A percentile compares a stretch with the other conserved stretches of the same genome.
Evolutionary conservation across 2,329 filamentous ascomycete genomes (phyloP).

Genomic region (Diaporthe caulivora): DNA sequence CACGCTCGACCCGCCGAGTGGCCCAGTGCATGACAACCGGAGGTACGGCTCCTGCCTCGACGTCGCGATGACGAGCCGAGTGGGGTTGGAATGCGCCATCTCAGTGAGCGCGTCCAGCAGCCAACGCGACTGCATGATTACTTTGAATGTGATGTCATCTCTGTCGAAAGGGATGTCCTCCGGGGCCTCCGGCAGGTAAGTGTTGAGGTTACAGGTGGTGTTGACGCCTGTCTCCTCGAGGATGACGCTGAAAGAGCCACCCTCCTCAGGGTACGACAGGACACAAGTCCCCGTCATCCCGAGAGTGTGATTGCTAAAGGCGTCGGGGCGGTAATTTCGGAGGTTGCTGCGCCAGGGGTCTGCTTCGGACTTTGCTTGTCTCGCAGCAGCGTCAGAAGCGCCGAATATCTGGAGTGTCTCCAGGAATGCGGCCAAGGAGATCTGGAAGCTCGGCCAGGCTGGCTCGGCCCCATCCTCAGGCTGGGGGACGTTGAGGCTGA

Average conservation of each 20-base stretch:
- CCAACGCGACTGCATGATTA: slow-evolving; percentile 88
- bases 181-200: slow-evolving; percentile 81
- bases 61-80: slow-evolving; percentile 76
- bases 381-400: slow-evolving; percentile 76
- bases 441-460: slow-evolving; percentile 80
- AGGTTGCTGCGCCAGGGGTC: slow-evolving; percentile 73
- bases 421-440: slow-evolving; percentile 87
- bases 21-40: slow-evolving; percentile 75
- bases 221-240: slow-evolving; percentile 89
- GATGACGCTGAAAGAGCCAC: slow-evolving; percentile 84
- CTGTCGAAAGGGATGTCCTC: slow-evolving; percentile 92
- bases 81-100: slow-evolving; percentile 77
- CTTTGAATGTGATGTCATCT: slow-evolving; percentile 85
- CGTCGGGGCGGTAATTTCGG: slow-evolving; percentile 74
- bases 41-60: slow-evolving; percentile 77
- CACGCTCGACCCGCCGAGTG: slow-evolving; percentile 73
- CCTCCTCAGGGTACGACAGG: slow-evolving; percentile 80
- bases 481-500: slow-evolving; percentile 71
- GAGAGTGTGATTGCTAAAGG: slow-evolving; percentile 85
- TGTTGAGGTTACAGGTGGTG: slow-evolving; percentile 90
- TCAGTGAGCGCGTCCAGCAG: slow-evolving; percentile 80
- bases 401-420: slow-evolving; percentile 97
- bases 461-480: slow-evolving; percentile 54
- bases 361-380: slow-evolving; percentile 68
- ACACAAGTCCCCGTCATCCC: slow-evolving; percentile 89